Evolutionary conservation across 768 basidiomycete species (phyloP), one percentile per base, ranked within the genome.

Genomic region (Tulasnella sp.): DNA sequence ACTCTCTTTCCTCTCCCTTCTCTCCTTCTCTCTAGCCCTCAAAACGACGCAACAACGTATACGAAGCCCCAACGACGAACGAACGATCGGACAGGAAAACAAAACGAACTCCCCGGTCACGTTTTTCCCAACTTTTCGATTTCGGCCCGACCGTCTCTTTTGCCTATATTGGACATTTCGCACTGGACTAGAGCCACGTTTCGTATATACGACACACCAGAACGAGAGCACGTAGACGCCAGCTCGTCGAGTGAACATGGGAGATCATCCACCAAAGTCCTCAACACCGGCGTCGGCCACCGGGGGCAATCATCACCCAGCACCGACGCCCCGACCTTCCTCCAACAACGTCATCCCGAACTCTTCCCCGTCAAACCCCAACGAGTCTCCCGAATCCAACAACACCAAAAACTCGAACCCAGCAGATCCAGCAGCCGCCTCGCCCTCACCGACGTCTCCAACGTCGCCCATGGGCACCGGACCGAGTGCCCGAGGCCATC

Each of bases 401-500:
- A 79, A 79, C 78, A 73, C 74, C 37, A 41, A 42, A 78, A 58
- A 54, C 34, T 46, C 40, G 14, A 54, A 40, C 41, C n/a, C 37
- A 72, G 72, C 78, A 31, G 31, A 64, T 31, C 60, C 78, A 72
- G 40, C 28, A 34, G 69, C 58, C 44, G 28, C 78, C 60, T 46
- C 37, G 11, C 58, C 41, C 6, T 69, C 42, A 7, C 72, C 80
- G 31, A 34, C 75, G 28, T 81, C 75, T 28, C 76, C 80, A 42
- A 77, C 80, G 28, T 58, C 75, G 31, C 44, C 80, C 28, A 50
- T 34, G 28, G 42, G 31, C 54, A 64, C 42, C 69, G 58, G 58
- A 24, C 60, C 58, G 34, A 44, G 78, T 28, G 31, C 58, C 69
- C 37, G 78, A 37, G 75, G 75, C 50, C 79, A 80, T 60, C n/a